Conservation (phyloP, 2,329 filamentous ascomycete genomes). For the Chaetomiaceae sp. region DNA sequence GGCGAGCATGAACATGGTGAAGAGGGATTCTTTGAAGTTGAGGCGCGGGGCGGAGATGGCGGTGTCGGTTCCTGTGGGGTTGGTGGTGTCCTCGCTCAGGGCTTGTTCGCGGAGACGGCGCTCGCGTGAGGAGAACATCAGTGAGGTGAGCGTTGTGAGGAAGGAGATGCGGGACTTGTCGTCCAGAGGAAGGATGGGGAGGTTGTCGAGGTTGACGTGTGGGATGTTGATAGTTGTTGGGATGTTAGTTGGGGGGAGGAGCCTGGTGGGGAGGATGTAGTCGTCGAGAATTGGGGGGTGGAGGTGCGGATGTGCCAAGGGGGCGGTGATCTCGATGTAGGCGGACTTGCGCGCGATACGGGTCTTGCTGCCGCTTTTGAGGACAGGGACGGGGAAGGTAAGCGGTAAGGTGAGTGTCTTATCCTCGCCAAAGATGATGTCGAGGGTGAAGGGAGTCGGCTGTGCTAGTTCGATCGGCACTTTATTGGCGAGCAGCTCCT, state of each 20-base stretch:
- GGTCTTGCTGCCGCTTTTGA: slow-evolving; percentile 32
- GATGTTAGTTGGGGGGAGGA: slow-evolving; percentile 25
- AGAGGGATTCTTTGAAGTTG: slow-evolving; percentile 46
- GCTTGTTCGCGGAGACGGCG: slow-evolving; percentile 32
- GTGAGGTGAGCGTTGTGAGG: slow-evolving; percentile 36
- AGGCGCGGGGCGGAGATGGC: slow-evolving; percentile 27
- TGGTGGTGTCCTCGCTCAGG: neutral
- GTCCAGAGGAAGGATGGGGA: slow-evolving; percentile 39
- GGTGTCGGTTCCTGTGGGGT: neutral
- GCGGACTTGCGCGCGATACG: slow-evolving; percentile 41
- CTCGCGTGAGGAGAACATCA: slow-evolving; percentile 41
- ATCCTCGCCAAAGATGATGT: slow-evolving; percentile 36
- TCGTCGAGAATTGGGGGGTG: slow-evolving; percentile 23
- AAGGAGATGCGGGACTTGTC: slow-evolving; percentile 34
- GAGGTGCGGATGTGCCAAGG: slow-evolving; percentile 28
- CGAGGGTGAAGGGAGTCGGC: slow-evolving; percentile 36
- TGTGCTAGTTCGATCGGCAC: slow-evolving; percentile 35
- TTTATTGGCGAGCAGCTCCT: slow-evolving; percentile 36
- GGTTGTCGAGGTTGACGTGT: slow-evolving; percentile 40
- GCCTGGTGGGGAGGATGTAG: slow-evolving; percentile 36
- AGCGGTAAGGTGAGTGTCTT: slow-evolving; percentile 31
- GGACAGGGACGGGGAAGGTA: slow-evolving; percentile 39
- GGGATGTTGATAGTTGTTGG: slow-evolving; percentile 38
- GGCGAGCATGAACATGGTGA: slow-evolving; percentile 42
- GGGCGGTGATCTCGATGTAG: slow-evolving; percentile 42